Evolutionary conservation across 768 basidiomycete genomes (phyloP), one percentile per base, ranked within the genome.

Genomic region (Boletus rubropictus): DNA sequence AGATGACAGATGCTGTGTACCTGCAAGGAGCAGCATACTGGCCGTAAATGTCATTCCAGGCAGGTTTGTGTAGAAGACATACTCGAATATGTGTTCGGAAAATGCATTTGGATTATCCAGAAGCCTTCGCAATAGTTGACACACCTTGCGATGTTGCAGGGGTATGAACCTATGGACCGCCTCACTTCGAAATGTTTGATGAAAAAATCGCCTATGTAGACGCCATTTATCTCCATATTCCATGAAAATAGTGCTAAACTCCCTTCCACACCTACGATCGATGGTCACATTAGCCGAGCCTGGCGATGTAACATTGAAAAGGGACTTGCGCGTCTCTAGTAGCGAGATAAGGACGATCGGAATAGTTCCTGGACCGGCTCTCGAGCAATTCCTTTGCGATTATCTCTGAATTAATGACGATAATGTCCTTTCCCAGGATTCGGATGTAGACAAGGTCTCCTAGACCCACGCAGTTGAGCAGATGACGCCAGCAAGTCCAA

Each of bases 381-480:
- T 78, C 76, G 29, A 81, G 66, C 11, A 81, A 64, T 38, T 77
- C 76, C 24, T 64, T 55, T 2, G 69, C 73, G 9, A 69, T 64
- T 43, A 66, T 66, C 31, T 64, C 64, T 15, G 70, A 70, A 60
- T 76, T 80, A 18, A 81, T 58, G 48, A 80, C 59, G 39, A 81
- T 62, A 12, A 72, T 64, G 18, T 63, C 64, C n/a, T 62, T 65
- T 48, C 75, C 78, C 50, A 75, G 68, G 21, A 72, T 57, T 27
- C 66, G 68, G 48, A 75, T 73, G 20, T 75, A 74, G 24, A 82
- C 69, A 11, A 82, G 56, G n/a, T 74, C 62, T 1, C 74, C 71
- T 74, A 40, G 15, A 20, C 21, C 31, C 29, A 20, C 7, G 7
- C 27, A 22, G 7, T 32, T 56, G 38, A 50, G 49, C 28, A 32